Conservation (phyloP, 306 rosid species). For the Heteromeles arbutifolia region DNA sequence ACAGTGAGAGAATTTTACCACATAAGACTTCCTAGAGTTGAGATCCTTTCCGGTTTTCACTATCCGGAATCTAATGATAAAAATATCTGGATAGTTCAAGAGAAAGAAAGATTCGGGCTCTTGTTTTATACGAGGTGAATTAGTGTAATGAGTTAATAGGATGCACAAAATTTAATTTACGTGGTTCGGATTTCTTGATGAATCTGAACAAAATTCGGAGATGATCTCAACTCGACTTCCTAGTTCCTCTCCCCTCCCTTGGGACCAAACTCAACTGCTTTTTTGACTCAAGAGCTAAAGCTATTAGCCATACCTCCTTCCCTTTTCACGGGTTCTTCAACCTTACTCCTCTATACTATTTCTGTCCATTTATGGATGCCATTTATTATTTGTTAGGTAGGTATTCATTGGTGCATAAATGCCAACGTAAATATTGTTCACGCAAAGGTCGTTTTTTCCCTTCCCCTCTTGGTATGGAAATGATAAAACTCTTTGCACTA, state of each 20-base stretch:
- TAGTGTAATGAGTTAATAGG: too few species aligned
- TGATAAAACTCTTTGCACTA: not conserved
- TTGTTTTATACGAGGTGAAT: too few species aligned
- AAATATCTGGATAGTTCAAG: too few species aligned
- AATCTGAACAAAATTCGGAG: too few species aligned
- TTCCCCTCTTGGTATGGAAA: not conserved
- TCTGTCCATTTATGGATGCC: not conserved
- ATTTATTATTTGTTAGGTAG: not conserved
- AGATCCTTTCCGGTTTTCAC: too few species aligned
- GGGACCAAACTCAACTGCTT: not conserved
- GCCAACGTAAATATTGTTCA: not conserved
- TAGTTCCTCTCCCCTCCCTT: not conserved
- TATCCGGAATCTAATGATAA: too few species aligned
- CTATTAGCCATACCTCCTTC: not conserved
- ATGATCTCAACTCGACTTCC: too few species aligned
- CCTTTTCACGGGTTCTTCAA: constrained; percentile 4
- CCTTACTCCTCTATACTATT: not conserved
- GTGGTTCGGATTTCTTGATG: too few species aligned
- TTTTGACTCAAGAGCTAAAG: not conserved
- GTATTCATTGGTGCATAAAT: not conserved
- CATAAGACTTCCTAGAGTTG: too few species aligned
- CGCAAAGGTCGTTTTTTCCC: not conserved
- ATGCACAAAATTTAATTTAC: too few species aligned
- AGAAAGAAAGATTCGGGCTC: too few species aligned
- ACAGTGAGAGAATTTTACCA: too few species aligned